Percentiles rank a stretch among this genome's conserved stretches.
phyloP scores from a whole-genome alignment of 1,139 yeast genomes.

The Blastobotrys raffinosifermentans region DNA sequence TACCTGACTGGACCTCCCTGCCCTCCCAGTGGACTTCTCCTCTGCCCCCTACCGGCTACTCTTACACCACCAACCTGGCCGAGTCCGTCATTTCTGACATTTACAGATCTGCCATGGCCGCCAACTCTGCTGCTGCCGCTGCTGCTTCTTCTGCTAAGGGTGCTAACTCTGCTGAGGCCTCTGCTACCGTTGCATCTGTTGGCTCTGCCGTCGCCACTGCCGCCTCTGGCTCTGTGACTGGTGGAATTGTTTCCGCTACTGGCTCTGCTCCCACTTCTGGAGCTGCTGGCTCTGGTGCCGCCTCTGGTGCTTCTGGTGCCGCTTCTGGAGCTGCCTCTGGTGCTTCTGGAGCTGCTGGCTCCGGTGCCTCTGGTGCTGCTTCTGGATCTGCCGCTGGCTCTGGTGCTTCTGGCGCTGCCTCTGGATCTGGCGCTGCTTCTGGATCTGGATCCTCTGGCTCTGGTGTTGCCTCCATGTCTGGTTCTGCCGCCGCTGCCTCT shows the following conservation, averaged over 20 bases:
- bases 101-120: slow-evolving; percentile 3
- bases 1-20: slow-evolving; percentile 5
- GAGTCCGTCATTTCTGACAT: neutral
- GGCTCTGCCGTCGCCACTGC: neutral
- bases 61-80: neutral
- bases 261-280: slow-evolving; percentile 1
- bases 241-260: neutral
- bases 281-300: slow-evolving; percentile 4
- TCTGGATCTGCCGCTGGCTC: slow-evolving; percentile 2
- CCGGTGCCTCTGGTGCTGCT: slow-evolving; percentile 2
- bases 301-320: slow-evolving; percentile 5
- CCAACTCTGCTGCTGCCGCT: neutral
- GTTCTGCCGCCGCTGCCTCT: slow-evolving; percentile 3
- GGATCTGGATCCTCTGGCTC: slow-evolving; percentile 3
- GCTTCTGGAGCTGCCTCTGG: slow-evolving; percentile 4
- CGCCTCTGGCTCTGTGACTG: neutral
- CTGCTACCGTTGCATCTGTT: slow-evolving; percentile 3
- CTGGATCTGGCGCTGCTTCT: neutral
- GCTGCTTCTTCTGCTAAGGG: neutral
- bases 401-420: slow-evolving; percentile 2
- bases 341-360: slow-evolving; percentile 2
- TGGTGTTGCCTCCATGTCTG: too few species aligned
- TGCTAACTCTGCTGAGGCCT: slow-evolving; percentile 1
- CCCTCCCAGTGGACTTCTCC: slow-evolving; percentile 4
- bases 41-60: slow-evolving; percentile 1